phyloP scores from a whole-genome alignment of 192 early-diverging fungal genomes.

The Rhizophagus clarus region DNA sequence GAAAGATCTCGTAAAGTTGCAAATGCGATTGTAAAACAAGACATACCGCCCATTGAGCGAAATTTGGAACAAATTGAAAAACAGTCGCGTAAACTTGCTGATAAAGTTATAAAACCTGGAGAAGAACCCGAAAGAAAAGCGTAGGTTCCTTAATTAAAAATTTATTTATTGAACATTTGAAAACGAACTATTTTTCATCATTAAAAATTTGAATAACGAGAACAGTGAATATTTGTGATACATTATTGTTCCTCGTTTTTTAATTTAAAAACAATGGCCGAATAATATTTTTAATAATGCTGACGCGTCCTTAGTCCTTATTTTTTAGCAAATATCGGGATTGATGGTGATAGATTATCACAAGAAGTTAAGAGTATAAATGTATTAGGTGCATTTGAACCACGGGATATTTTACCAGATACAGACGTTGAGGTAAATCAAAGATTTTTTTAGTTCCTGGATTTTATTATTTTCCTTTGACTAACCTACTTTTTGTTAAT shows the following conservation, averaged over 20 bases:
- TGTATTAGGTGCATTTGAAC: constrained; percentile 32
- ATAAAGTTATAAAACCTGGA: constrained; percentile 40
- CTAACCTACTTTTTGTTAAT: background rate
- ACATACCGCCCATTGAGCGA: constrained; percentile 78
- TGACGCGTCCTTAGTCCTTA: constrained; percentile 13
- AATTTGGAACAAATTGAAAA: constrained; percentile 88
- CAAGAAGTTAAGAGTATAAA: constrained; percentile 23
- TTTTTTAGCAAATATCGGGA: constrained; percentile 31
- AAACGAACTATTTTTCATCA: background rate
- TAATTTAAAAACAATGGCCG: background rate
- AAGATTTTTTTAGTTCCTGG: background rate
- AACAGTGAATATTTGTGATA: background rate
- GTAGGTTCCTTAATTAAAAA: constrained; percentile 36
- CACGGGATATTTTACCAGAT: constrained; percentile 19
- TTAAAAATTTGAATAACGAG: background rate
- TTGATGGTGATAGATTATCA: constrained; percentile 31
- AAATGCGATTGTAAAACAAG: constrained; percentile 43
- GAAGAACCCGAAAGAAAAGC: constrained; percentile 48
- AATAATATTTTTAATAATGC: background rate
- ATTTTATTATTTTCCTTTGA: background rate
- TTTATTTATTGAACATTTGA: background rate
- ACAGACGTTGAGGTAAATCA: constrained; percentile 21
- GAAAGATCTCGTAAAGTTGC: constrained; percentile 26
- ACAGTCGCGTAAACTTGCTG: constrained; percentile 74
- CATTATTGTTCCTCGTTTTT: background rate